Conservation (phyloP, 2,329 filamentous ascomycete species). For the Pyrenophora graminea region DNA sequence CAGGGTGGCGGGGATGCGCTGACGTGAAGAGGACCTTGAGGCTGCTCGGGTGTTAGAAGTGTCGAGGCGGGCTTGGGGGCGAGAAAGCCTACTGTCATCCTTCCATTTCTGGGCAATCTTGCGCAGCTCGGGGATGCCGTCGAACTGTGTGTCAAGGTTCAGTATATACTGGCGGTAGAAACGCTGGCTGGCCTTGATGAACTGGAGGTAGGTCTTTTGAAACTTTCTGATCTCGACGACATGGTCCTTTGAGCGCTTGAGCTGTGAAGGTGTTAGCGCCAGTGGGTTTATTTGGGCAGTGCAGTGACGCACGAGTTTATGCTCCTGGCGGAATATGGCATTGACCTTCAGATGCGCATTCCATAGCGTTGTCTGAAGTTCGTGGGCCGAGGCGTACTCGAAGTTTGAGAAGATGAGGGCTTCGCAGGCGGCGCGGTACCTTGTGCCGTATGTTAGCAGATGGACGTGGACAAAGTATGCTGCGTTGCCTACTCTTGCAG, state of each 20-base stretch:
- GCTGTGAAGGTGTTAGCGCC: slow-evolving; percentile 34
- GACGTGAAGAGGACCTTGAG: slow-evolving; percentile 33
- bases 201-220: slow-evolving; percentile 78
- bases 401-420: slow-evolving; percentile 74
- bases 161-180: slow-evolving; percentile 90
- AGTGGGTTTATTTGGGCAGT: neutral
- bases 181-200: slow-evolving; percentile 82
- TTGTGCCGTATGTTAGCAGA: slow-evolving; percentile 42
- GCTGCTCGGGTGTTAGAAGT: slow-evolving; percentile 47
- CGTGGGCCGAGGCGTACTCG: slow-evolving; percentile 64
- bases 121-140: slow-evolving; percentile 62
- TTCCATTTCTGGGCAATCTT: slow-evolving; percentile 56
- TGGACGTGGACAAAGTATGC: slow-evolving; percentile 5
- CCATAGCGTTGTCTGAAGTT: slow-evolving; percentile 77
- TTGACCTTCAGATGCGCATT: slow-evolving; percentile 77
- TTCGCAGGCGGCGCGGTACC: slow-evolving; percentile 73
- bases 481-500: slow-evolving; percentile 38
- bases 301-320: slow-evolving; percentile 27
- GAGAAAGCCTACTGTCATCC: slow-evolving; percentile 36
- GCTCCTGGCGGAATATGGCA: slow-evolving; percentile 71
- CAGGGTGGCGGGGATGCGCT: slow-evolving; percentile 54
- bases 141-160: slow-evolving; percentile 66
- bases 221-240: slow-evolving; percentile 73
- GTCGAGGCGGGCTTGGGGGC: neutral
- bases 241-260: slow-evolving; percentile 57